A percentile compares a stretch with the other conserved stretches of the same genome.
These are phyloP conservation scores for Lentinus brumalis DNA, from an alignment of 768 basidiomycete species.

Conservation along the genomic window DNA sequence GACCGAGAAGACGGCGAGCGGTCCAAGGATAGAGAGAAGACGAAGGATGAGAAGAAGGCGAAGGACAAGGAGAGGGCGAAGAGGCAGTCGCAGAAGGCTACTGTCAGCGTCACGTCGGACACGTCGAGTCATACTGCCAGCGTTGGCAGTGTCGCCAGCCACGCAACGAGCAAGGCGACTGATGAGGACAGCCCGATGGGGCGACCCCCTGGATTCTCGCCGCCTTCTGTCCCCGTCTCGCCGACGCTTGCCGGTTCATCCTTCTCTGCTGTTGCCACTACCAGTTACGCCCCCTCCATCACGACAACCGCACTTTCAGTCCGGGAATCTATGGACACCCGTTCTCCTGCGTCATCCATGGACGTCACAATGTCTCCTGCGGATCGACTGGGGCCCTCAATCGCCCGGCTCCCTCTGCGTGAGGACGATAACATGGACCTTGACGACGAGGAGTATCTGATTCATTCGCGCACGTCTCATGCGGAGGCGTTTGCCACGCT, in stretches of 20 bases:
- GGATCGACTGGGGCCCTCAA: constrained; percentile 9
- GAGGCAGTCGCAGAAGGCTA: constrained; percentile 24
- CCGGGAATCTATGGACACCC: constrained; percentile 10
- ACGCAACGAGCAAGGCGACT: constrained; percentile 3
- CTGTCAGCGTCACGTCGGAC: not conserved
- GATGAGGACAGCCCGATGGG: constrained; percentile 18
- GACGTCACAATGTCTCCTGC: constrained; percentile 6
- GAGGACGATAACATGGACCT: constrained; percentile 21
- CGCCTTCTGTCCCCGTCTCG: constrained; percentile 19
- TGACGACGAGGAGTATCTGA: constrained; percentile 25
- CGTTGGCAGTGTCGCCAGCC: constrained; percentile 16
- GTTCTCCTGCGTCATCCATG: constrained; percentile 14
- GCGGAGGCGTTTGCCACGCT: constrained; percentile 40
- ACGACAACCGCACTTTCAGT: constrained; percentile 6
- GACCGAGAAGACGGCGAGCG: constrained; percentile 27
- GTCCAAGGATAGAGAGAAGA: constrained; percentile 31
- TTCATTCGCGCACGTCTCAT: constrained; percentile 34
- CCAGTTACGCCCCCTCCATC: constrained; percentile 18
- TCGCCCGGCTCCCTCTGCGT: constrained; percentile 6
- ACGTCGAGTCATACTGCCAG: constrained; percentile 23
- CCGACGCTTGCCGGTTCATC: constrained; percentile 14
- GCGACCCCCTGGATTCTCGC: constrained; percentile 6
- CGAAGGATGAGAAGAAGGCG: constrained; percentile 31
- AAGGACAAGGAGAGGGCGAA: constrained; percentile 34
- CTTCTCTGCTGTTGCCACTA: constrained; percentile 9